These are phyloP conservation scores for Trichosporon coremiiforme DNA, from an alignment of 1,284 basidiomycete genomes.

Conservation along the genomic window DNA sequence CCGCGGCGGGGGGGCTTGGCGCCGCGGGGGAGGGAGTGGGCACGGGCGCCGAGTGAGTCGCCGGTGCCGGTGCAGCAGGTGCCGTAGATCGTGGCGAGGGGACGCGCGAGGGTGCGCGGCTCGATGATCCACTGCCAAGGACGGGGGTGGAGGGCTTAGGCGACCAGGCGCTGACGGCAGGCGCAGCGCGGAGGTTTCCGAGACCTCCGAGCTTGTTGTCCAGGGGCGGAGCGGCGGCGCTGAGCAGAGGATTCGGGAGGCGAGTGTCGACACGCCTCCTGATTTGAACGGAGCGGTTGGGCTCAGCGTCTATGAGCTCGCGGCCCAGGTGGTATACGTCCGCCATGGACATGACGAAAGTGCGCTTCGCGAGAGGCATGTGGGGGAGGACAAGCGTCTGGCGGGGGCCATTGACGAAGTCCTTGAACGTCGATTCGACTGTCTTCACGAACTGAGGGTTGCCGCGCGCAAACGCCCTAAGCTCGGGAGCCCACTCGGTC, in stretches of 20 bases:
- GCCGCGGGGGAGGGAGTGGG: neutral
- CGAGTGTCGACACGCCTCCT: slow-evolving; percentile 77
- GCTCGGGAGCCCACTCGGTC: slow-evolving; percentile 65
- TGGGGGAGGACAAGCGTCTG: slow-evolving; percentile 74
- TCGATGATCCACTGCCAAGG: slow-evolving; percentile 22
- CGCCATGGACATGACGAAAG: slow-evolving; percentile 75
- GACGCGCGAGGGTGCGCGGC: slow-evolving; percentile 23
- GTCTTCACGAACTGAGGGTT: slow-evolving; percentile 68
- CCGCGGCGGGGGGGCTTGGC: neutral
- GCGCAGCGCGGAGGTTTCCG: slow-evolving; percentile 33
- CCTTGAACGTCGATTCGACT: slow-evolving; percentile 76
- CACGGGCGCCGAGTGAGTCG: neutral
- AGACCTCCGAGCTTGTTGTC: slow-evolving; percentile 36
- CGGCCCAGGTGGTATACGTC: slow-evolving; percentile 76
- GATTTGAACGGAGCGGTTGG: slow-evolving; percentile 72
- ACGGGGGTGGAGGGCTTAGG: slow-evolving; percentile 24
- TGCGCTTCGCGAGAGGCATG: slow-evolving; percentile 72
- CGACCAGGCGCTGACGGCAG: slow-evolving; percentile 7
- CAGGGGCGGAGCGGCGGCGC: slow-evolving; percentile 48
- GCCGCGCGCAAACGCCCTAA: slow-evolving; percentile 64
- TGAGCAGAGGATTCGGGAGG: slow-evolving; percentile 70
- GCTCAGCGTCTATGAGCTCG: slow-evolving; percentile 81
- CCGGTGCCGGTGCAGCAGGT: neutral
- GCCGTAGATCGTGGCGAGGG: neutral
- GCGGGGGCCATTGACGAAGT: slow-evolving; percentile 71